These are phyloP conservation scores for Bidens hawaiensis DNA, from an alignment of 140 eudicot genomes.

Conservation along the genomic window DNA sequence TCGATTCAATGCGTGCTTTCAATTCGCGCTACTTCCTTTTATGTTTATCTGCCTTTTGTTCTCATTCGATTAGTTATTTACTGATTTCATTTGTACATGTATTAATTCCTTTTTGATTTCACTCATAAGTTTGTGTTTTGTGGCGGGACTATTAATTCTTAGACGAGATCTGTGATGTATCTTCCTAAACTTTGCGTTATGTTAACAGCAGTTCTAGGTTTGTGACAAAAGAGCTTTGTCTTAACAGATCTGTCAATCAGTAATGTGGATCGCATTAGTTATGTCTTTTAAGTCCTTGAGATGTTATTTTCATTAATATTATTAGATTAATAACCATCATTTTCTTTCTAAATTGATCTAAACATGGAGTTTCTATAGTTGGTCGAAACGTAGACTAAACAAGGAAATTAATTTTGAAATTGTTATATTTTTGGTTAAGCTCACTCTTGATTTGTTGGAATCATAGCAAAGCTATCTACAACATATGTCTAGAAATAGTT, in stretches of 20 bases:
- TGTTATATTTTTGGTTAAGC: not conserved
- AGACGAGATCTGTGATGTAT: not conserved
- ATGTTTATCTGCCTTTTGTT: not conserved
- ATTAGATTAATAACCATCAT: not conserved
- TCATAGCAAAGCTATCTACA: not conserved
- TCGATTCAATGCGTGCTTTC: not conserved
- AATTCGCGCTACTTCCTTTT: not conserved
- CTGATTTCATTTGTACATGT: not conserved
- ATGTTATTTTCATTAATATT: not conserved
- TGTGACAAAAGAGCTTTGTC: not conserved
- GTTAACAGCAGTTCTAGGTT: not conserved
- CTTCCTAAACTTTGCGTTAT: not conserved
- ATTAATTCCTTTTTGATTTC: slow-evolving; percentile 2
- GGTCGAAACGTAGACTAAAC: not conserved
- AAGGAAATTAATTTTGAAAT: not conserved
- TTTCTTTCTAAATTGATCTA: not conserved
- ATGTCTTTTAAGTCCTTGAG: not conserved
- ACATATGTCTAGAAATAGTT: not conserved
- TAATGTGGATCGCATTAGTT: not conserved
- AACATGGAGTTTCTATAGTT: not conserved
- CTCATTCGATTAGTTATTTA: not conserved
- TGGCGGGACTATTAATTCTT: not conserved
- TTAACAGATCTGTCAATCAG: not conserved
- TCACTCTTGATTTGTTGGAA: not conserved
- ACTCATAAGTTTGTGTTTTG: not conserved